Evolutionary conservation across 805 yeast species (phyloP), one percentile per base, ranked within the genome.

Genomic region (Candida maesae): DNA sequence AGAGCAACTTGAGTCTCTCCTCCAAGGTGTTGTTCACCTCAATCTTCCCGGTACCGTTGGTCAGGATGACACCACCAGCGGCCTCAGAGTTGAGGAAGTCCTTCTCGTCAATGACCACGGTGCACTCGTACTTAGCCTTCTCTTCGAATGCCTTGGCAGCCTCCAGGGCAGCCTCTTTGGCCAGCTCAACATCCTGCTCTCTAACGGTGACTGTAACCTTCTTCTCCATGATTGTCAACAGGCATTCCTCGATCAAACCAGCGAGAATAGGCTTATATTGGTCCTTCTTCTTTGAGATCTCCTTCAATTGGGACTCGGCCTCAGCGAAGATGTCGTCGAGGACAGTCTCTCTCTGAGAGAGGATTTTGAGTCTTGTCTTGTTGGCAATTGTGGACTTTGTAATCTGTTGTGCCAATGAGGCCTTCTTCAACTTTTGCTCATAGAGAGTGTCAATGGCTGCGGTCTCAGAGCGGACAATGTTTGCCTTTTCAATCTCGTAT

Each of bases 401-500:
- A 63, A 93, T 91, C 70, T 93, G 98, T 67, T 93, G 97, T 33
- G 91, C 85, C 64, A 93, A 79, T 24, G 88, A 70, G 3, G 95
- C 90, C 66, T 91, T 93, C 73, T 93, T 91, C 68, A 85, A 75
- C 63, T 86, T 88, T 55, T 78, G 80, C 49, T 84, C 90, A 62
- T 81, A 87, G 29, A 76, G 69, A 15, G 81, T 68, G 63, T 93
- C 99, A 53, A 93, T 88, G 38, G 90, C 79, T 38, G 93, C 82
- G 42, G 84, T 84, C 68, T 93, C 99, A 12, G 88, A 76, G 60
- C 98, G 86, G 44, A 93, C 98, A 59, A 93, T 81, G 43, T 88
- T 80, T 17, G 96, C 91, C 74, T 93, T 93, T 65, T 93, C 99
- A 58, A 93, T 90, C 67, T 93, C 98, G 64, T 91, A 93, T 70